Conservation (phyloP, 2,329 filamentous ascomycete genomes). For the Aspergillus sp. region DNA sequence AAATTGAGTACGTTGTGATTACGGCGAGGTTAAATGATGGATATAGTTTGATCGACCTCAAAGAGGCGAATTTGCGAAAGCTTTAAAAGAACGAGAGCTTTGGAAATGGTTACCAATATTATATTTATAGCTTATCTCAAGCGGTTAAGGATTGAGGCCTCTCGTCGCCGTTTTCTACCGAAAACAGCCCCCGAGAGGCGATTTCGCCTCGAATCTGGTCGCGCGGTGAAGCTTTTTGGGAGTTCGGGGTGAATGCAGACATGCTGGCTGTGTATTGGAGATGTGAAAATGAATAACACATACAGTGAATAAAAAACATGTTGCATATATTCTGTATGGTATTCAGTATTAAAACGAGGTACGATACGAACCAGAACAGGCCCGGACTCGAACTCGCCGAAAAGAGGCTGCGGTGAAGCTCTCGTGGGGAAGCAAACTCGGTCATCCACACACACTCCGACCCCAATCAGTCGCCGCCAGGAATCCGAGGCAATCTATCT, state of each 20-base stretch:
- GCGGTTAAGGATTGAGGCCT: slow-evolving; percentile 3
- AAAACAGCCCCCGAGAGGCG: slow-evolving; percentile 21
- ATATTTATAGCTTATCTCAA: slow-evolving; percentile 10
- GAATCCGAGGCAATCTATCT: background rate
- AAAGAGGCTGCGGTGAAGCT: slow-evolving; percentile 38
- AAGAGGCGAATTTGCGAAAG: background rate
- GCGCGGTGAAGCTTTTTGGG: slow-evolving; percentile 32
- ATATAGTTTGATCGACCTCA: background rate
- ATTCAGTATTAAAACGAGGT: background rate
- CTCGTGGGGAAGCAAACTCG: slow-evolving; percentile 18
- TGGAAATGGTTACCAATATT: slow-evolving; percentile 1
- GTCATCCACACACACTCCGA: slow-evolving; percentile 11
- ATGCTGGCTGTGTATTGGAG: background rate
- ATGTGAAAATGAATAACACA: background rate
- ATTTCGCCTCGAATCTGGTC: slow-evolving; percentile 22
- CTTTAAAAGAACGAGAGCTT: background rate
- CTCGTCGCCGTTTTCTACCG: slow-evolving; percentile 15
- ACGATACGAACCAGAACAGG: slow-evolving; percentile 11
- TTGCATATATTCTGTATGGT: background rate
- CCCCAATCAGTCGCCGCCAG: slow-evolving; percentile 6
- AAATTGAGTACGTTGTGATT: background rate
- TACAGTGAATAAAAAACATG: background rate
- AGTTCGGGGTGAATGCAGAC: background rate
- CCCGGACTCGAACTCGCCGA: slow-evolving; percentile 20
- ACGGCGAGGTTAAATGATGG: background rate